Evolutionary conservation across 2,329 filamentous ascomycete genomes (phyloP).

Genomic region (Emergomyces orientalis): DNA sequence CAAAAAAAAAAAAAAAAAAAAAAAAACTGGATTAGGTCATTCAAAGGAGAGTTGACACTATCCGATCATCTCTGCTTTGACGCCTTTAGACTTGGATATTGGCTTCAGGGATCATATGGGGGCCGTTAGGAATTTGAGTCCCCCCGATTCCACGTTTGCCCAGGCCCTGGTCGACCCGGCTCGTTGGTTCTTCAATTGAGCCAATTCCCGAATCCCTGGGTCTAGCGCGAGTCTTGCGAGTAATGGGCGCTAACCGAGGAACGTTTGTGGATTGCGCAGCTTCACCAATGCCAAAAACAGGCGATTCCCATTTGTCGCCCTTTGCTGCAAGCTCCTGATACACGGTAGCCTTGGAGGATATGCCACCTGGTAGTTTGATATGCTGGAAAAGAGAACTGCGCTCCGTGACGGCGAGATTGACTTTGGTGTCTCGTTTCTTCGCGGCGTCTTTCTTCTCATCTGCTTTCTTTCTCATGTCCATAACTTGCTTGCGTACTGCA

Average conservation of each 20-base stretch:
- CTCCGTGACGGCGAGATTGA: slow-evolving; percentile 76
- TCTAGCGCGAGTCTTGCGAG: slow-evolving; percentile 50
- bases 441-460: slow-evolving; percentile 54
- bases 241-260: slow-evolving; percentile 47
- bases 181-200: neutral
- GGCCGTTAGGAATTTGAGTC: neutral
- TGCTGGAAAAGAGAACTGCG: slow-evolving; percentile 88
- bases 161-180: neutral
- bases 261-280: slow-evolving; percentile 65
- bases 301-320: slow-evolving; percentile 90
- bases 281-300: slow-evolving; percentile 78
- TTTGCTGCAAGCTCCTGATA: slow-evolving; percentile 80
- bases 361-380: slow-evolving; percentile 75
- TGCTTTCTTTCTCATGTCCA: slow-evolving; percentile 70
- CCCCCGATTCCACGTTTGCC: neutral
- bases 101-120: neutral
- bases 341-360: slow-evolving; percentile 87
- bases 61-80: neutral
- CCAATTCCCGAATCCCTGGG: slow-evolving; percentile 3
- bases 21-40: neutral
- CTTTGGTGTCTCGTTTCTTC: slow-evolving; percentile 53
- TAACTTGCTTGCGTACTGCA: slow-evolving; percentile 63
- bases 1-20: neutral
- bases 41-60: neutral
- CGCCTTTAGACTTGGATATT: neutral